A percentile compares a stretch with the other conserved stretches of the same genome.
Conservation (phyloP, 352 stramenopile genomes). For the Globisporangium abappressorium region DNA sequence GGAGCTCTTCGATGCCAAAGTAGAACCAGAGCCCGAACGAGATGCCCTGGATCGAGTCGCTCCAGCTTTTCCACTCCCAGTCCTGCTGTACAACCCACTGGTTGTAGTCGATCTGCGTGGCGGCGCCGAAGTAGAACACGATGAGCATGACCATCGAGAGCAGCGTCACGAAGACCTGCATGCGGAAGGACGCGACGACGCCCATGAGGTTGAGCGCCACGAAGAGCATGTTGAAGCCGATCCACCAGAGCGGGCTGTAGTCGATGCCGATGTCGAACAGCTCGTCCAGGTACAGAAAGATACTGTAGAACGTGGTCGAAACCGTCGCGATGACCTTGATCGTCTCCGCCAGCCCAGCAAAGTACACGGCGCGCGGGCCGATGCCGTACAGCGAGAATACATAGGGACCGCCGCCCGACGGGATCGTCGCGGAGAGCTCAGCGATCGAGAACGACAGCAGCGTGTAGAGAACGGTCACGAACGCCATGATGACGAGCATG, state of each 20-base stretch:
- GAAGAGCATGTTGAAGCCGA: conserved; percentile 55
- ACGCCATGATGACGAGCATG: conserved; percentile 50
- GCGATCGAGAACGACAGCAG: conserved; percentile 71
- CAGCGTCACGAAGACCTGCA: conserved; percentile 52
- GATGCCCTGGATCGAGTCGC: conserved; percentile 47
- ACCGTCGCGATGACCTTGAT: conserved; percentile 61
- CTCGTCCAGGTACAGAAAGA: conserved; percentile 57
- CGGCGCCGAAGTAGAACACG: conserved; percentile 58
- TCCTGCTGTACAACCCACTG: conserved; percentile 51
- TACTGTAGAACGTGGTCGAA: conserved; percentile 45
- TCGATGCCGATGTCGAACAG: conserved; percentile 38
- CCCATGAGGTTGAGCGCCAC: conserved; percentile 57
- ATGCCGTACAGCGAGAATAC: conserved; percentile 65
- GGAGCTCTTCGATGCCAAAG: conserved; percentile 72
- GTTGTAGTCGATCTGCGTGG: conserved; percentile 47
- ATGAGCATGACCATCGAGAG: conserved; percentile 47
- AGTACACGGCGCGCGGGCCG: conserved; percentile 46
- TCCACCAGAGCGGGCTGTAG: conserved; percentile 54
- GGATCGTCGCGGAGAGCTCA: conserved; percentile 60
- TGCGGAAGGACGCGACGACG: conserved; percentile 55
- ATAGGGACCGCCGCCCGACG: conserved; percentile 61
- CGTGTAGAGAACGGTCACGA: conserved; percentile 68
- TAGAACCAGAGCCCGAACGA: conserved; percentile 75
- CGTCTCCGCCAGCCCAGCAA: conserved; percentile 57
- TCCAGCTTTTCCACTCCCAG: conserved; percentile 45